Conservation (phyloP, 2,329 filamentous ascomycete species). For the Nannizziopsis arthrosporioides region DNA sequence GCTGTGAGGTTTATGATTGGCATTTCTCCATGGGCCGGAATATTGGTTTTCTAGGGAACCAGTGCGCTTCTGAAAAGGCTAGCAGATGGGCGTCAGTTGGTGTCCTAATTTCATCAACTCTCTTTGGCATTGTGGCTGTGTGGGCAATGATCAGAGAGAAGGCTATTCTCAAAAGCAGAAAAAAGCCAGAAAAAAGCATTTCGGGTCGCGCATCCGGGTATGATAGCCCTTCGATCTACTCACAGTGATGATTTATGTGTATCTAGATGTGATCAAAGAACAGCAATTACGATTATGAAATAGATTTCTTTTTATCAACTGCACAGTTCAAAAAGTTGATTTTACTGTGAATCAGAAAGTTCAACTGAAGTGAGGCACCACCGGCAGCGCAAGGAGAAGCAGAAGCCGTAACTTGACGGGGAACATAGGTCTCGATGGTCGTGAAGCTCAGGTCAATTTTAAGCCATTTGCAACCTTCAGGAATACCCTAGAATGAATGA, state of each 20-base stretch:
- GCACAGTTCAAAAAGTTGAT: too few species aligned
- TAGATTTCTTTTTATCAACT: too few species aligned
- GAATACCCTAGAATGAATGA: too few species aligned
- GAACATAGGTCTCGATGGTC: too few species aligned
- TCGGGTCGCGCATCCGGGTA: background rate
- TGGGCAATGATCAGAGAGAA: background rate
- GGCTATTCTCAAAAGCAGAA: background rate
- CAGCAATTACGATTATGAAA: background rate
- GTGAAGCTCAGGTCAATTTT: too few species aligned
- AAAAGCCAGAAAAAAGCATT: background rate
- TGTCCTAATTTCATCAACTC: background rate
- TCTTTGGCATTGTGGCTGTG: background rate
- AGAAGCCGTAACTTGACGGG: too few species aligned
- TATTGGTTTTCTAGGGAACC: background rate
- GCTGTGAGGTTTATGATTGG: slow-evolving; percentile 1
- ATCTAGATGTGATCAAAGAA: background rate
- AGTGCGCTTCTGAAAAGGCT: slow-evolving; percentile 3
- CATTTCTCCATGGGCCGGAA: background rate
- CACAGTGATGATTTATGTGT: background rate
- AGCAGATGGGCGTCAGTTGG: slow-evolving; percentile 1
- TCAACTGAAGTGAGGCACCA: too few species aligned
- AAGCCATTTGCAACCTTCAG: too few species aligned
- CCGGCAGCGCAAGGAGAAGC: too few species aligned
- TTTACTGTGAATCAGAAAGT: too few species aligned
- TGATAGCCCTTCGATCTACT: slow-evolving; percentile 7